Conservation (phyloP, 805 yeast genomes). For the Metschnikowia arizonensis region DNA sequence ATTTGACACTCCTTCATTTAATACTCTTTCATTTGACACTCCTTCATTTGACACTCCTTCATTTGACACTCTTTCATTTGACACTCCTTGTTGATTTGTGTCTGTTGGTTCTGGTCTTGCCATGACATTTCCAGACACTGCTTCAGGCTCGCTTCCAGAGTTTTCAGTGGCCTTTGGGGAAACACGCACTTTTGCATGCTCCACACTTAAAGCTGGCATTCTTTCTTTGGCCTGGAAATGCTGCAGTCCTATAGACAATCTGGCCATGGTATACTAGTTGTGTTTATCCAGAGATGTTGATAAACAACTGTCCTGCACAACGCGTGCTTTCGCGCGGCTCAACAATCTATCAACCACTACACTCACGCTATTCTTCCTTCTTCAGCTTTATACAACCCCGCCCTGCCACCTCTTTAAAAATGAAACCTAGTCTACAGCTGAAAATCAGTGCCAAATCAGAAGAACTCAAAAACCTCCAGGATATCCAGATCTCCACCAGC, state of each 20-base stretch:
- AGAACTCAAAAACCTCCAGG: constrained; percentile 49
- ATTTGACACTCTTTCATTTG: too few species aligned
- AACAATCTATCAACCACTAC: not conserved
- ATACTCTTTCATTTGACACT: too few species aligned
- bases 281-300: constrained; percentile 2
- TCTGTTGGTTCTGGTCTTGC: not conserved
- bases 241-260: constrained; percentile 15
- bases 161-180: not conserved
- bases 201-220: not conserved
- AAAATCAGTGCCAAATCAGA: constrained; percentile 43
- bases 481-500: constrained; percentile 45
- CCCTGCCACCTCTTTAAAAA: not conserved
- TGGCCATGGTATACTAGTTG: constrained; percentile 13
- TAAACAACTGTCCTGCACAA: constrained; percentile 1
- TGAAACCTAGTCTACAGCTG: constrained; percentile 18
- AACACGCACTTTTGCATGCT: not conserved
- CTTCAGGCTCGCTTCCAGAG: not conserved
- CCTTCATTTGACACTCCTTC: too few species aligned
- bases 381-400: too few species aligned
- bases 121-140: not conserved
- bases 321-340: constrained; percentile 4
- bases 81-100: not conserved
- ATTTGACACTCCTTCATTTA: too few species aligned
- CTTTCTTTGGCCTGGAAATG: constrained; percentile 10
- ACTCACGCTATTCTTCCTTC: not conserved